Percentiles rank a stretch among this genome's conserved stretches.
Conservation (phyloP, 164 flowering plant species). For the Buxus sempervirens region DNA sequence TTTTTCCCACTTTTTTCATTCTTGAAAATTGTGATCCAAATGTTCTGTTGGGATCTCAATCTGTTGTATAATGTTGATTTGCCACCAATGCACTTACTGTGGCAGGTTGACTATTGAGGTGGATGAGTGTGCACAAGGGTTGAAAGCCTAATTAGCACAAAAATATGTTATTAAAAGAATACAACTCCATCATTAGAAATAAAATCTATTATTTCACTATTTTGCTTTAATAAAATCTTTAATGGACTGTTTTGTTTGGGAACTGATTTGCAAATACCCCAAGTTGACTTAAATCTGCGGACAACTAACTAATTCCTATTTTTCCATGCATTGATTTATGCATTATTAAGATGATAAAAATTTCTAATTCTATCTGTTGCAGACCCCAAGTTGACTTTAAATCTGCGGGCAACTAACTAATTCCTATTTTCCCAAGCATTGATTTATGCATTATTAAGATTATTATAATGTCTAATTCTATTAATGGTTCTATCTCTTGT, state of each 20-base stretch:
- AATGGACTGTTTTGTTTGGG: neutral
- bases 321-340: too few relatives aligned
- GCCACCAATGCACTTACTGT: neutral
- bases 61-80: neutral
- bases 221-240: neutral
- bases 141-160: neutral
- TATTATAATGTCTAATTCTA: neutral
- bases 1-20: too few relatives aligned
- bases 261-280: neutral
- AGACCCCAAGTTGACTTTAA: neutral
- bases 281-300: too few relatives aligned
- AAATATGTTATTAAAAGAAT: too few relatives aligned
- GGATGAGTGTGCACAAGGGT: neutral
- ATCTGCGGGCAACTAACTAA: neutral
- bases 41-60: neutral
- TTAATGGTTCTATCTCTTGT: neutral
- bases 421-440: neutral
- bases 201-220: neutral
- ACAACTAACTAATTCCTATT: too few relatives aligned
- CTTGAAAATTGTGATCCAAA: slow-evolving; percentile 51
- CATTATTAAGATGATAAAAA: too few relatives aligned
- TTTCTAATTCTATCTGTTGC: too few relatives aligned
- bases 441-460: neutral
- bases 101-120: neutral
- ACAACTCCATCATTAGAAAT: neutral